Conservation (phyloP, 2,329 filamentous ascomycete species). For the Aurifilum marmelostoma region DNA sequence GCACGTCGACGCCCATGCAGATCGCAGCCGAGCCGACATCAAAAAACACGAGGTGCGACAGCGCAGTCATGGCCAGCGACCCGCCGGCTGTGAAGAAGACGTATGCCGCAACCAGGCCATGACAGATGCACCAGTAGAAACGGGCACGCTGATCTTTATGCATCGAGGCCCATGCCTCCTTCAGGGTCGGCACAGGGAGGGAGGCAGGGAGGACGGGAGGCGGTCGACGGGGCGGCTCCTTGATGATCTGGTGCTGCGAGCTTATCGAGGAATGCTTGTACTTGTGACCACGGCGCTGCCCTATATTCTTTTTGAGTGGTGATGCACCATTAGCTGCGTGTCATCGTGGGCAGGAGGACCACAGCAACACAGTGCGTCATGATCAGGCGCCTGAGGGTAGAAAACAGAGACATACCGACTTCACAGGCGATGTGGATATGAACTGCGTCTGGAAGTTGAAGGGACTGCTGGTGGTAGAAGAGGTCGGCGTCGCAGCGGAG, state of each 20-base stretch:
- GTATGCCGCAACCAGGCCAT: conserved; percentile 79
- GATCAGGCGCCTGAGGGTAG: not conserved
- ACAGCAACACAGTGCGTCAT: not conserved
- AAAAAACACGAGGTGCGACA: conserved; percentile 93
- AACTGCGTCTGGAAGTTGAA: conserved; percentile 94
- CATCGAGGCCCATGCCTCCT: conserved; percentile 89
- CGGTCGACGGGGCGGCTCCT: conserved; percentile 83
- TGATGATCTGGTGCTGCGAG: conserved; percentile 87
- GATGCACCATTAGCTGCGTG: not conserved
- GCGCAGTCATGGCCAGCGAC: conserved; percentile 85
- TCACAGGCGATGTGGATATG: conserved; percentile 74
- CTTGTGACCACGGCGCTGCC: conserved; percentile 90
- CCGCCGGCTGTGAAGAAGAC: conserved; percentile 86
- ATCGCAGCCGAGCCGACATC: conserved; percentile 91
- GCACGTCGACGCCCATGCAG: conserved; percentile 88
- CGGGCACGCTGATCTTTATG: conserved; percentile 82
- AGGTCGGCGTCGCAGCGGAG: conserved; percentile 34
- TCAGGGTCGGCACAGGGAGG: conserved; percentile 85
- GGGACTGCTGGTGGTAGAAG: conserved; percentile 56
- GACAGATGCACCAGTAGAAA: conserved; percentile 87
- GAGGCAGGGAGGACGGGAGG: conserved; percentile 89
- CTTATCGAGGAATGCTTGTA: conserved; percentile 98
- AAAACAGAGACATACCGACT: conserved; percentile 63
- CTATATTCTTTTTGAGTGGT: conserved; percentile 75
- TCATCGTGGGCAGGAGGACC: not conserved